Evolutionary conservation across 2,329 filamentous ascomycete species (phyloP).

Genomic region (Aspergillus sclerotialis): DNA sequence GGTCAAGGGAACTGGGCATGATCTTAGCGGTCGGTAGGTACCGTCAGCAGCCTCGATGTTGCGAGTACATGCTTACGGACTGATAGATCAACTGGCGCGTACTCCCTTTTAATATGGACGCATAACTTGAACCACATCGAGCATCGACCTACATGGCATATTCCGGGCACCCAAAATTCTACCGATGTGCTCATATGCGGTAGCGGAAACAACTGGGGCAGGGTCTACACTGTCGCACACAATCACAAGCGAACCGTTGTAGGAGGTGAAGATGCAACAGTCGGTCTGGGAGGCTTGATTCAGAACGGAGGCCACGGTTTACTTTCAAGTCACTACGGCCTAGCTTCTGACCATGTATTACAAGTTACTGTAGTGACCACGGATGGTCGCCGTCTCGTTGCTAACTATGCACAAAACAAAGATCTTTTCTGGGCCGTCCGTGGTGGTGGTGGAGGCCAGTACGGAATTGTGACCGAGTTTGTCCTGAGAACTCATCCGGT

Average conservation of each 20-base stretch:
- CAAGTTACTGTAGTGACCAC: slow-evolving; percentile 52
- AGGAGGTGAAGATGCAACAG: slow-evolving; percentile 48
- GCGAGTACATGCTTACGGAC: not conserved
- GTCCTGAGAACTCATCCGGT: slow-evolving; percentile 11
- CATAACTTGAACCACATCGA: slow-evolving; percentile 25
- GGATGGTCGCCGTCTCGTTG: slow-evolving; percentile 42
- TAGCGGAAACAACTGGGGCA: slow-evolving; percentile 42
- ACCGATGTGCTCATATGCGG: slow-evolving; percentile 52
- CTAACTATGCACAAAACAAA: slow-evolving; percentile 40
- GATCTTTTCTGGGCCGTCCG: slow-evolving; percentile 58
- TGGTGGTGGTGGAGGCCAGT: slow-evolving; percentile 55
- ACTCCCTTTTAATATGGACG: slow-evolving; percentile 32
- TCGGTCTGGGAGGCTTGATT: slow-evolving; percentile 54
- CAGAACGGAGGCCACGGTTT: slow-evolving; percentile 55
- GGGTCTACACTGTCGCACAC: slow-evolving; percentile 42
- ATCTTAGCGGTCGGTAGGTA: slow-evolving; percentile 16
- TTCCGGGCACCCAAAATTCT: slow-evolving; percentile 40
- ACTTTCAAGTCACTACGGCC: slow-evolving; percentile 48
- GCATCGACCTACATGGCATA: slow-evolving; percentile 28
- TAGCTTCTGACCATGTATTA: slow-evolving; percentile 55
- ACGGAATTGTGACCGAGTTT: slow-evolving; percentile 45
- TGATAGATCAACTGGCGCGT: slow-evolving; percentile 57
- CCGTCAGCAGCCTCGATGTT: not conserved
- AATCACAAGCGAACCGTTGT: slow-evolving; percentile 45
- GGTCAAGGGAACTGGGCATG: slow-evolving; percentile 19